phyloP scores from a whole-genome alignment of 805 yeast genomes.

The Candida vartiovaarae region DNA sequence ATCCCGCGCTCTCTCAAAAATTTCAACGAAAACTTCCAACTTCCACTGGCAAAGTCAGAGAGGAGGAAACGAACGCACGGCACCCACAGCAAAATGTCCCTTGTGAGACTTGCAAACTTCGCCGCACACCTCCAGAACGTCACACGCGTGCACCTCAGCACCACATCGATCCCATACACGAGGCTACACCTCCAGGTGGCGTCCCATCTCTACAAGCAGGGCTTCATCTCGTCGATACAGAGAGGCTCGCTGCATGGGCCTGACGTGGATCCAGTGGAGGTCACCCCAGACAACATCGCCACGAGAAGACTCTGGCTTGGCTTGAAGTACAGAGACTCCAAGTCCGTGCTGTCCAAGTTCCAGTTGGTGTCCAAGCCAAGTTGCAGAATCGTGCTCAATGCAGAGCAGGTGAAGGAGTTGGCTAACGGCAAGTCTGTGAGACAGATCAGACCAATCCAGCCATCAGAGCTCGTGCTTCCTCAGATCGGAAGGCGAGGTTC shows the following conservation, averaged over 20 bases:
- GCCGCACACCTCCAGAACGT: slow-evolving; percentile 90
- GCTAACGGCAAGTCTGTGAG: slow-evolving; percentile 73
- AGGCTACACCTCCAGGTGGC: slow-evolving; percentile 79
- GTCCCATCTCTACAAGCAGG: slow-evolving; percentile 81
- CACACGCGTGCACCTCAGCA: slow-evolving; percentile 60
- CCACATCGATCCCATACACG: slow-evolving; percentile 78
- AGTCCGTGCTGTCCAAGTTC: slow-evolving; percentile 68
- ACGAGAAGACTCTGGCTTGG: slow-evolving; percentile 89
- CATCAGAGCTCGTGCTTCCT: slow-evolving; percentile 85
- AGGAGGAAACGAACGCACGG: not conserved
- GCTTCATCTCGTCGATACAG: slow-evolving; percentile 77
- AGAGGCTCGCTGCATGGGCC: slow-evolving; percentile 85
- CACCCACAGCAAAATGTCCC: slow-evolving; percentile 47
- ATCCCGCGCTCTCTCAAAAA: no score
- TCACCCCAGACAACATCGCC: slow-evolving; percentile 80
- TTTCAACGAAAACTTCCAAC: no score
- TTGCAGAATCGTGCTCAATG: slow-evolving; percentile 57
- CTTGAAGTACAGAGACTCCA: slow-evolving; percentile 75
- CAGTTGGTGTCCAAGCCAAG: slow-evolving; percentile 80
- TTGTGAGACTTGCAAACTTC: slow-evolving; percentile 74
- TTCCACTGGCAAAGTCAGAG: no score
- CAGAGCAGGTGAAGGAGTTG: slow-evolving; percentile 60
- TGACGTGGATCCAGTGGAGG: slow-evolving; percentile 64
- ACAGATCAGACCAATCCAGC: slow-evolving; percentile 71
- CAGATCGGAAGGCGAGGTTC: slow-evolving; percentile 39